Evolutionary conservation across 768 basidiomycete species (phyloP), one percentile per base, ranked within the genome.

Genomic region (Boletus reticulatus): DNA sequence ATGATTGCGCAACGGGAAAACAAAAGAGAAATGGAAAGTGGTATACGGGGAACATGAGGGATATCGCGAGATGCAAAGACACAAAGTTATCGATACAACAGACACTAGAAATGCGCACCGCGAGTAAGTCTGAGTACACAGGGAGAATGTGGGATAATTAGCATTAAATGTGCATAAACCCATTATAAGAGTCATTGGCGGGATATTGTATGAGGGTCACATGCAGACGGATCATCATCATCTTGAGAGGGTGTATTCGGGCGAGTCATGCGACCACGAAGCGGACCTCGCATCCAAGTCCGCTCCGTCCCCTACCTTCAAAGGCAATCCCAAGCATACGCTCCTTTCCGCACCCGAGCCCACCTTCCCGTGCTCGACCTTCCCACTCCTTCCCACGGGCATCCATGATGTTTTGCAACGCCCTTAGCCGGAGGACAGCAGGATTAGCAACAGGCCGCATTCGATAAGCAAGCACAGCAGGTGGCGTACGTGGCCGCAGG

Each of bases 401-500:
- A 61, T 63, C 75, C 65, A 81, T 74, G 10, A 80, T 67, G 61
- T 85, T 86, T 62, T 82, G 79, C 63, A 85, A 68, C n/a, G 87
- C 87, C 65, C 76, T 77, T 41, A 88, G 64, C 4, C 85, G 74
- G 48, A 88, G 73, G 56, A 80, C 75, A 43, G 80, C 75, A 7
- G 85, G 85, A 61, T 89, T 88, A 50, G 80, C 73, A 6, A 87
- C 76, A 4, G 80, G 80, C 9, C 87, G 76, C 60, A 81, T 73
- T 29, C 86, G 78, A 60, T 78, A 76, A 6, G 69, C 65, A 48
- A 76, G 68, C 11, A 59, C 53, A 24, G 64, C 43, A 17, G 68
- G 67, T 2, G 68, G 62, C 36, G 72, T 58, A 49, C 63, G 70
- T 72, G 75, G 78, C 72, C 62, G 78, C 69, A 66, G 76, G 50